Base-by-base conservation (phyloP, 805 yeast species). In the Cyberlindnera euphorbiae region DNA sequence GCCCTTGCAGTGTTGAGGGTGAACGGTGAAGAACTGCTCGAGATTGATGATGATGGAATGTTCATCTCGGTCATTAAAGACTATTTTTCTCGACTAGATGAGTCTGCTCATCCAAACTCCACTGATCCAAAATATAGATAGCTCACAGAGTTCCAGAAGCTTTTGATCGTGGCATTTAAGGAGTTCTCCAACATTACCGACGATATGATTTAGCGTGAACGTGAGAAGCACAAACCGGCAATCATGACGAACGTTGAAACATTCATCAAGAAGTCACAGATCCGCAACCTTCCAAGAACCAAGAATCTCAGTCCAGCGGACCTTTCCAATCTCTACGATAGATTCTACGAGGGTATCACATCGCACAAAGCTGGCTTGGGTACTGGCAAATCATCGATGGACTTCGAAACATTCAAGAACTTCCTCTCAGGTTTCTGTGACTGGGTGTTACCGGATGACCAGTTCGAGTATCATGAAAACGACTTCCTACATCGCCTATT, bases 181-280 rank as follows among this genome's bases (percentile, higher is more conserved):
- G 98, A 93, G 55, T 93, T 93, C 58, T 70, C 82, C 8, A 78
- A 78, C 6, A 73, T 93, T 16, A 79, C 86, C 22, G 95, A 89
- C 40, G 80, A 77, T 1, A 69, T 77, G 58, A 77, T 93, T 28
- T 70, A 68, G 16, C 81, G 73, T 39, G 81, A 79, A 50, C 73
- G 97, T 35, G 66, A 71, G 17, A 82, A 73, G 53, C 80, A 76
- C 56, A 79, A 88, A 58, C 77, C 79, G 47, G 75, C 79, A 30
- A 90, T 93, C 29, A 77, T 84, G 53, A 84, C 75, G 49, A 90
- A 93, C 36, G 87, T 90, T 43, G 95, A 93, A 47, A 70, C 79
- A 1, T 90, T 90, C 64, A 94, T 93, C 24, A 93, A 90, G 59
- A 71, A 96, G 39, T 86, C 97, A 0, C 96, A 93, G 58, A 58